Conservation (phyloP, 352 stramenopile genomes). For the Lagenidium giganteum region DNA sequence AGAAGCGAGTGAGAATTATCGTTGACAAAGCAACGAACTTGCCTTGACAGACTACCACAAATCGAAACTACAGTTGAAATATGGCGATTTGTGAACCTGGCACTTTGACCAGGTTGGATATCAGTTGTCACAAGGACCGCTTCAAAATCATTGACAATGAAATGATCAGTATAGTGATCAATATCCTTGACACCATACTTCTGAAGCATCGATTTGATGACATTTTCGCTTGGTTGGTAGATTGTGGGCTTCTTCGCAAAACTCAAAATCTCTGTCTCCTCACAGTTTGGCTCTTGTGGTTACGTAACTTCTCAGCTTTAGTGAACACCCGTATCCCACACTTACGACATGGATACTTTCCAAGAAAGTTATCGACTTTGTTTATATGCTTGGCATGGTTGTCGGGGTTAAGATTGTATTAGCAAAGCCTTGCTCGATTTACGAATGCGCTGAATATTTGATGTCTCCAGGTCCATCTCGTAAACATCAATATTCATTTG, state of each 20-base stretch:
- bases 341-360: conserved; percentile 3
- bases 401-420: conserved; percentile 7
- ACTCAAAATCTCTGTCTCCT: background rate
- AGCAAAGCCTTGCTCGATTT: background rate
- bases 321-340: conserved; percentile 11
- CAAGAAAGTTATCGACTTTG: background rate
- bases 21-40: conserved; percentile 1
- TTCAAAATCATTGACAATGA: too few species aligned
- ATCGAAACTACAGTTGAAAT: background rate
- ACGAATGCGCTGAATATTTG: background rate
- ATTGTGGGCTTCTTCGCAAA: conserved; percentile 1
- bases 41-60: background rate
- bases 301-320: conserved; percentile 1
- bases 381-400: conserved; percentile 18
- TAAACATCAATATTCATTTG: conserved; percentile 6
- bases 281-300: conserved; percentile 16
- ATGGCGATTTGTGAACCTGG: conserved; percentile 4
- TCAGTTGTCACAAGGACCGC: too few species aligned
- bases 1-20: background rate
- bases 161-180: conserved; percentile 8
- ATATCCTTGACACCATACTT: conserved; percentile 8
- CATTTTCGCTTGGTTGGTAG: conserved; percentile 2
- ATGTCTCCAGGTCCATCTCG: conserved; percentile 4
- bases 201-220: background rate
- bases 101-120: too few species aligned